Evolutionary conservation across 139 green algal species (phyloP).

Genomic region (Chlorella sp.): DNA sequence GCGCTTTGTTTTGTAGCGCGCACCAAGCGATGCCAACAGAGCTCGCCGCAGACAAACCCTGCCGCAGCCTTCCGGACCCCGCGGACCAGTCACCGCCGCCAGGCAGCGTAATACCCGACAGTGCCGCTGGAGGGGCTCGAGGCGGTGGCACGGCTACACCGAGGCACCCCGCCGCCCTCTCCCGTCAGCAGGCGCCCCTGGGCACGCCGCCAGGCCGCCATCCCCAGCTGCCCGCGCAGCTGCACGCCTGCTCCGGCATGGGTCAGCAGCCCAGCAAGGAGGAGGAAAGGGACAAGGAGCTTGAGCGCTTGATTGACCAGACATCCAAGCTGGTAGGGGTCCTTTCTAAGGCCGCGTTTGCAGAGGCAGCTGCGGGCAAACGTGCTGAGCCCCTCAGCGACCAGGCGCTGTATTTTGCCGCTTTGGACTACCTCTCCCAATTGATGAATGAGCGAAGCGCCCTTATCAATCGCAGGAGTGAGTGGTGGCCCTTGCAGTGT

Average conservation of each 20-base stretch:
- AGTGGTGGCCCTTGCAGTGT: not conserved
- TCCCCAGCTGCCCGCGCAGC: too few species aligned
- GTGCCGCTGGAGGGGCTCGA: too few species aligned
- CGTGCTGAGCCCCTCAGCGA: not conserved
- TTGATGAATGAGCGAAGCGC: not conserved
- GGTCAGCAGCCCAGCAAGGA: slow-evolving; percentile 10
- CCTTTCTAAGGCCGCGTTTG: not conserved
- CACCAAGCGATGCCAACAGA: too few species aligned
- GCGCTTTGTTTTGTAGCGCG: too few species aligned
- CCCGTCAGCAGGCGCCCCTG: too few species aligned
- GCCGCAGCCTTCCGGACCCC: too few species aligned
- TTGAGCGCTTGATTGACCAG: not conserved
- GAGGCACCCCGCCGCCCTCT: too few species aligned
- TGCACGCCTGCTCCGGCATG: not conserved
- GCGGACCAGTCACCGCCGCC: too few species aligned
- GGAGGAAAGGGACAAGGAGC: not conserved
- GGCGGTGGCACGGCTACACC: too few species aligned
- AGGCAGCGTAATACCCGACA: too few species aligned
- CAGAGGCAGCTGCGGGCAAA: not conserved
- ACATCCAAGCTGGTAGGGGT: not conserved
- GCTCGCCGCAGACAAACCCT: too few species aligned
- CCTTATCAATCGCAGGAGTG: not conserved
- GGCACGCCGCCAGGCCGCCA: too few species aligned
- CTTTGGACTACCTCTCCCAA: not conserved
- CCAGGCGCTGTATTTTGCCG: not conserved